Conservation (phyloP, 2,329 filamentous ascomycete genomes). For the Colletotrichum lupini region DNA sequence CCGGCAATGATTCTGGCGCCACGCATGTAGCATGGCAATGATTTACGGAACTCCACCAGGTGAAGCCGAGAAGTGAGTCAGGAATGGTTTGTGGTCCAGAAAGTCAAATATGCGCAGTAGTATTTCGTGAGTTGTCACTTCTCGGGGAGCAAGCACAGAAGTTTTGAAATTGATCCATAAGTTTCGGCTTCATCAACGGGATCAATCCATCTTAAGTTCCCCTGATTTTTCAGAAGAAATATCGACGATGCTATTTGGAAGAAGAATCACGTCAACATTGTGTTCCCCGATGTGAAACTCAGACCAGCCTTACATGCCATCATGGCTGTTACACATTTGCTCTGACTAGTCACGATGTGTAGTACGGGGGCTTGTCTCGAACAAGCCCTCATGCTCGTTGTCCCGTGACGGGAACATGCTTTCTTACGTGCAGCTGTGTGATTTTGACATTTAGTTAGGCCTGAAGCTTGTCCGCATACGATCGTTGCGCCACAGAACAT, state of each 20-base stretch:
- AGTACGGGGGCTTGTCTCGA: not conserved
- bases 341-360: not conserved
- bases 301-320: not conserved
- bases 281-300: not conserved
- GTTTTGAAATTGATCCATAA: not conserved
- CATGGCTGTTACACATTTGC: not conserved
- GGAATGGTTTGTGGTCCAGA: not conserved
- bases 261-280: not conserved
- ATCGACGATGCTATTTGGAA: not conserved
- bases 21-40: not conserved
- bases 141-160: not conserved
- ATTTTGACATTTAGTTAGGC: not conserved
- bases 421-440: too few relatives aligned
- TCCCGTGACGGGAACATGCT: not conserved
- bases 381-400: not conserved
- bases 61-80: not conserved
- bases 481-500: not conserved
- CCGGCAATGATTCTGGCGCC: not conserved
- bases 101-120: not conserved
- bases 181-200: not conserved
- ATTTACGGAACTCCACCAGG: not conserved
- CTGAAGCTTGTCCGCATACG: not conserved
- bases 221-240: not conserved
- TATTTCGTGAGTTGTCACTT: not conserved
- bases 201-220: not conserved